A percentile compares a stretch with the other conserved stretches of the same genome.
Conservation (phyloP, 2,329 filamentous ascomycete genomes). For the Aspergillus fijiensis region DNA sequence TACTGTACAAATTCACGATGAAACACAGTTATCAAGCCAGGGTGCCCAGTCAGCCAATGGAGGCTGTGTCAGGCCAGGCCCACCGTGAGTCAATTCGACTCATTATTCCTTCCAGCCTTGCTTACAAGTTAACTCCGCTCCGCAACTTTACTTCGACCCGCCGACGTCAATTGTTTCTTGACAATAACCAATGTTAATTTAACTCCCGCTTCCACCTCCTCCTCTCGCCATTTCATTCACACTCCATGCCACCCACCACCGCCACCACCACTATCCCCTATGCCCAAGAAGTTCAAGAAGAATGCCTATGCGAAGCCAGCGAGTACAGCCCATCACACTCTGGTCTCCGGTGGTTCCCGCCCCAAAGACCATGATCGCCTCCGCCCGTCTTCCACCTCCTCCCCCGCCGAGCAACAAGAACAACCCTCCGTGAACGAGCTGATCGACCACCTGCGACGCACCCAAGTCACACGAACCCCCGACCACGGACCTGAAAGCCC, state of each 20-base stretch:
- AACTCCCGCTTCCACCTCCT: background rate
- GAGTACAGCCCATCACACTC: constrained; percentile 41
- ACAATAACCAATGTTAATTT: background rate
- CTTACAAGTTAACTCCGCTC: background rate
- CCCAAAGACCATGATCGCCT: constrained; percentile 28
- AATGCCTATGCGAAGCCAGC: constrained; percentile 41
- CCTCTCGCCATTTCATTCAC: background rate
- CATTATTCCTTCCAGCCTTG: background rate
- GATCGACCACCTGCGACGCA: constrained; percentile 48
- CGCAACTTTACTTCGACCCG: background rate
- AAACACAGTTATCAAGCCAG: background rate
- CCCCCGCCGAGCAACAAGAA: constrained; percentile 24
- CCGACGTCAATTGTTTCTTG: background rate
- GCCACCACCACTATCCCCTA: constrained; percentile 26
- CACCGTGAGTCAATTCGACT: background rate
- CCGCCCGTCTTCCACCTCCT: constrained; percentile 18
- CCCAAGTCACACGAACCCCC: constrained; percentile 31
- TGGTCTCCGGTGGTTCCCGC: constrained; percentile 30
- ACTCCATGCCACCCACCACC: constrained; percentile 12
- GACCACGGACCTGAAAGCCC: constrained; percentile 20
- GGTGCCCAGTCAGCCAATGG: no score
- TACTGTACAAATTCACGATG: background rate
- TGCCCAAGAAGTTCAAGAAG: constrained; percentile 51
- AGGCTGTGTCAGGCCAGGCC: no score
- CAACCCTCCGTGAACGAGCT: constrained; percentile 48